Base-by-base conservation (phyloP, 345 rosid genomes). In the Bretschneidera sinensis region DNA sequence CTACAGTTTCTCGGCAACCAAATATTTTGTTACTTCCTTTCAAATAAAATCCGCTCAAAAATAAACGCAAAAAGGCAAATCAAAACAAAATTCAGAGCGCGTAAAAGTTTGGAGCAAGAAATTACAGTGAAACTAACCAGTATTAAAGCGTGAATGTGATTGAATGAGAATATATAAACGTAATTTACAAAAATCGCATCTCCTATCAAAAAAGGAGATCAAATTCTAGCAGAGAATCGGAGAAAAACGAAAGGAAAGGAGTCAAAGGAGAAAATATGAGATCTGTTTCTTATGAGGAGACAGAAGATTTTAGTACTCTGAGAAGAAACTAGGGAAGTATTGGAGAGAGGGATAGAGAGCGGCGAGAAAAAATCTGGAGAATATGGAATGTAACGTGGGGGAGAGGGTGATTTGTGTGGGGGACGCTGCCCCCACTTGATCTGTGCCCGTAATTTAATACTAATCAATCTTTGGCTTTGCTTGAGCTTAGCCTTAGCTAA, bases 371-470 rank as follows among this genome's bases (percentile, higher is more conserved):
- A 59, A 73, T 68, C 76, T 64, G 59, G 20, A 51, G 52, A 54
- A 24, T 45, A 19, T 43, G 17, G 49, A 17, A 24, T 17, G 24
- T 49, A 65, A 50, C 49, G 62, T 31, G 47, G 62, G 57, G 65
- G 50, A 61, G 62, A 19, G 57, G 16, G 33, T 7, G 45, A 39
- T 4, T 39, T 39, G 45, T 50, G 56, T 21, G 64, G 45, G 45
- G 45, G 18, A 51, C 9, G 75, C 39, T 69, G 82, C 75, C 78
- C 80, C 80, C 76, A 72, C 83, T 66, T 7, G 59, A 79, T 67
- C 74, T 35, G 5, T 39, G 45, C 45, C 4, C 45, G 28, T 58
- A 24, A 49, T 21, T 8, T 11, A 21, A 49, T 4, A 39, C 10
- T 7, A 39, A 39, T 39, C 10, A 39, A 39, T 39, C 15, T 9